Evolutionary conservation across 2,329 filamentous ascomycete genomes (phyloP).

Genomic region (Tolypocladium capitatum): DNA sequence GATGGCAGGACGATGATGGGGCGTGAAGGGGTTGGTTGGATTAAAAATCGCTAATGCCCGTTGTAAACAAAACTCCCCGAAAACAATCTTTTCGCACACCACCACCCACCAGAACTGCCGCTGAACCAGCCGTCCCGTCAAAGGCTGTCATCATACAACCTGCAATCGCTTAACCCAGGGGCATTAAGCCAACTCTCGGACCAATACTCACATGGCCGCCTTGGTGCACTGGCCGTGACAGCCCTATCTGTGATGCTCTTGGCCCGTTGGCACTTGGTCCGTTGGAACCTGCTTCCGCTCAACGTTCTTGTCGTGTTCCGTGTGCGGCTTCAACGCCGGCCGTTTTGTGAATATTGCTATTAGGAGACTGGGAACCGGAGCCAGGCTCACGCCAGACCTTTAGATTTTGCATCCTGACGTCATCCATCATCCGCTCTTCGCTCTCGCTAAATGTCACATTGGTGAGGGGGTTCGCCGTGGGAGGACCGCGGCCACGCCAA

Average conservation of each 20-base stretch:
- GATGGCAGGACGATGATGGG: no score
- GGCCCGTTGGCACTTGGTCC: neutral
- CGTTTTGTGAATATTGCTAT: neutral
- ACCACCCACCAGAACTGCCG: no score
- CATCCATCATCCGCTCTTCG: constrained; percentile 11
- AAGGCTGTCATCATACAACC: no score
- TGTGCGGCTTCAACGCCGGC: neutral
- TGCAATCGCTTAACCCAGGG: neutral
- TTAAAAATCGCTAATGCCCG: no score
- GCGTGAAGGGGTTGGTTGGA: no score
- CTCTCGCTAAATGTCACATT: constrained; percentile 9
- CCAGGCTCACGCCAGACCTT: neutral
- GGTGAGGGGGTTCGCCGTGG: constrained; percentile 7
- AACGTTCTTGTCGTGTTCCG: neutral
- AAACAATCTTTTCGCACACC: no score
- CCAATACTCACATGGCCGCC: neutral
- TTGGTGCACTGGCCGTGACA: neutral
- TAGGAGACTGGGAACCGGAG: neutral
- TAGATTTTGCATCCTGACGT: constrained; percentile 8
- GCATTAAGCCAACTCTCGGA: neutral
- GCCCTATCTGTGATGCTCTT: neutral
- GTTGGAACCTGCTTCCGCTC: neutral
- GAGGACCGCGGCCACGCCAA: constrained; percentile 4
- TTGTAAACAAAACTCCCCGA: no score
- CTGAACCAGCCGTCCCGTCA: no score